Evolutionary conservation across 225 moss, liverwort and hornwort genomes (phyloP), one percentile per base, ranked within the genome.

Genomic region (Marchantia paleacea): DNA sequence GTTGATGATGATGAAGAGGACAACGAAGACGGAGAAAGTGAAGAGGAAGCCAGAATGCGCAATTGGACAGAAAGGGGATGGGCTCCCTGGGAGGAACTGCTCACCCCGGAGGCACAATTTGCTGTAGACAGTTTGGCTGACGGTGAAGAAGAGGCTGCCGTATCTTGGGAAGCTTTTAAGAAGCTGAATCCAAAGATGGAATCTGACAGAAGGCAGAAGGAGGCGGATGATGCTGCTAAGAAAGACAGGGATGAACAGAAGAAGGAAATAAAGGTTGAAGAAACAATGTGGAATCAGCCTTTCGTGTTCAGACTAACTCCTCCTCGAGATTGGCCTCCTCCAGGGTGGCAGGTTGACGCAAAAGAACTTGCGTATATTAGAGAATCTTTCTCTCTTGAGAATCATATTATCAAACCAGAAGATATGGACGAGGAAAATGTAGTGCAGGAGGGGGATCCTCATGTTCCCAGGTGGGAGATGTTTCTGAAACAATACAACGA

Each of bases 301-400:
- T 79, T 91, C 13, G 90, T 94, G 69, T 94, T 92, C 72, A 89
- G 89, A 10, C 84, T 91, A 63, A 92, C 88, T 52, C 87, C 99
- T 29, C 99, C 99, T 52, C 85, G 95, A 69, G 99, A 99, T 79
- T 99, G 99, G 99, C 99, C 99, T 57, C 99, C 99, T 69, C 91
- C 95, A 64, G 94, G 92, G 39, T 99, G 99, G 99, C 90, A 92
- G 75, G 99, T 99, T 60, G 95, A 99, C 87, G 81, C 95, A 16
- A 86, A 94, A 64, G 95, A 99, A 83, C 91, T 99, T 24, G 95
- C 92, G 50, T 95, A 79, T 77, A 95, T 99, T 81, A 92, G 99
- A 24, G 91, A 94, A 87, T 75, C 91, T 5, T 89, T 91, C 64
- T 85, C 89, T 67, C 61, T 91, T 54, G 91, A 89, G 58, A 69